These are phyloP conservation scores for Rhizoctonia solani DNA, from an alignment of 1,284 basidiomycete species.

Conservation along the genomic window DNA sequence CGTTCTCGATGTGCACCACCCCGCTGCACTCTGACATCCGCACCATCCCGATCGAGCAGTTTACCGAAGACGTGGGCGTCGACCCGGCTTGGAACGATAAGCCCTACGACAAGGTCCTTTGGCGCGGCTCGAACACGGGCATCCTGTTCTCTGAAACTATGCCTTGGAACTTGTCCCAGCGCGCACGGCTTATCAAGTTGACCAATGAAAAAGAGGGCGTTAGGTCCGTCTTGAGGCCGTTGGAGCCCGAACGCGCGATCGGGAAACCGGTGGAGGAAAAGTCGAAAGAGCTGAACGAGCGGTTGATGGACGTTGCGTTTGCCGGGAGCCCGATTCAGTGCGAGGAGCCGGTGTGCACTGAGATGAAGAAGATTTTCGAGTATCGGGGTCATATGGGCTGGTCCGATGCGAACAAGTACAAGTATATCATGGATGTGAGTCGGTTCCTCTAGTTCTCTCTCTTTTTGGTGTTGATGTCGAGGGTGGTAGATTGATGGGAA, in stretches of 20 bases:
- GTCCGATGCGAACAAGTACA: constrained; percentile 59
- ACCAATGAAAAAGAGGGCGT: constrained; percentile 48
- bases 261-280: constrained; percentile 50
- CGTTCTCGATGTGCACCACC: constrained; percentile 61
- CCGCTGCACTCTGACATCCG: constrained; percentile 64
- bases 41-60: constrained; percentile 52
- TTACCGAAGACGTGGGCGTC: constrained; percentile 48
- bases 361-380: constrained; percentile 53
- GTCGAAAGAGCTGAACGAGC: constrained; percentile 52
- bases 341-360: constrained; percentile 50
- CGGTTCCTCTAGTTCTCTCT: constrained; percentile 36
- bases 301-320: constrained; percentile 63
- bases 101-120: constrained; percentile 58
- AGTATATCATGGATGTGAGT: constrained; percentile 68
- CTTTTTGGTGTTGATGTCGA: not conserved
- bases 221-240: constrained; percentile 46
- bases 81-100: constrained; percentile 63
- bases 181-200: constrained; percentile 47
- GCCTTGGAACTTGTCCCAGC: constrained; percentile 59
- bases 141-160: constrained; percentile 53
- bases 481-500: constrained; percentile 56
- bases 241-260: constrained; percentile 45
- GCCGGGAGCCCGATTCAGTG: constrained; percentile 55
- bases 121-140: constrained; percentile 71
- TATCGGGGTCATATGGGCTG: constrained; percentile 53